A percentile compares a stretch with the other conserved stretches of the same genome.
Evolutionary conservation across 2,329 filamentous ascomycete species (phyloP).

Genomic region (Trichoderma cornu-damae): DNA sequence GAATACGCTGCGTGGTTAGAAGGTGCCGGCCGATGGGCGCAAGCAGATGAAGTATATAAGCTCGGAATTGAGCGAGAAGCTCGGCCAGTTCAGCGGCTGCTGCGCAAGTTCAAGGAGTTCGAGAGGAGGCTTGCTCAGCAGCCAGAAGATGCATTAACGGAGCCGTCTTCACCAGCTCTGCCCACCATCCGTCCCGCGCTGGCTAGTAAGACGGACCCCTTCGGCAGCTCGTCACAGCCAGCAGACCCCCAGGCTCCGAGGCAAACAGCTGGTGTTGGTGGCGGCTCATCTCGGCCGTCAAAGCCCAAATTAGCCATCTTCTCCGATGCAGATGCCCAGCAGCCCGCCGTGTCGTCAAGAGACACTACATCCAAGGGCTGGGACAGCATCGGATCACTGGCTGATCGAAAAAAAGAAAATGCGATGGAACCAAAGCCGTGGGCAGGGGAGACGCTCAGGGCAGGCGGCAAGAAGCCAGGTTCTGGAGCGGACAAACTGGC

Average conservation of each 20-base stretch:
- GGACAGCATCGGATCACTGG: conserved; percentile 84
- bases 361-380: conserved; percentile 65
- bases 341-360: conserved; percentile 51
- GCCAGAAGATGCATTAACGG: conserved; percentile 54
- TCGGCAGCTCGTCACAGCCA: conserved; percentile 52
- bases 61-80: conserved; percentile 87
- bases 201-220: conserved; percentile 80
- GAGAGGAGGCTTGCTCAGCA: conserved; percentile 68
- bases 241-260: conserved; percentile 62
- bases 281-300: conserved; percentile 56
- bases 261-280: conserved; percentile 43
- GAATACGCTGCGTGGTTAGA: conserved; percentile 95
- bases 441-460: conserved; percentile 86
- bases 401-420: conserved; percentile 93
- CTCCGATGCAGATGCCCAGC: conserved; percentile 64
- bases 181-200: conserved; percentile 78
- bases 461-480: conserved; percentile 72
- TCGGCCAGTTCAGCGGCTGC: conserved; percentile 69
- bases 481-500: conserved; percentile 64
- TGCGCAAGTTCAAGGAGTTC: conserved; percentile 91
- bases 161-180: conserved; percentile 80
- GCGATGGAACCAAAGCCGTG: conserved; percentile 78
- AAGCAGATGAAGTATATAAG: conserved; percentile 91
- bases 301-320: conserved; percentile 88
- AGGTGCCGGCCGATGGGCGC: conserved; percentile 72